Conservation (phyloP, 805 yeast species). For the Candida germanica region DNA sequence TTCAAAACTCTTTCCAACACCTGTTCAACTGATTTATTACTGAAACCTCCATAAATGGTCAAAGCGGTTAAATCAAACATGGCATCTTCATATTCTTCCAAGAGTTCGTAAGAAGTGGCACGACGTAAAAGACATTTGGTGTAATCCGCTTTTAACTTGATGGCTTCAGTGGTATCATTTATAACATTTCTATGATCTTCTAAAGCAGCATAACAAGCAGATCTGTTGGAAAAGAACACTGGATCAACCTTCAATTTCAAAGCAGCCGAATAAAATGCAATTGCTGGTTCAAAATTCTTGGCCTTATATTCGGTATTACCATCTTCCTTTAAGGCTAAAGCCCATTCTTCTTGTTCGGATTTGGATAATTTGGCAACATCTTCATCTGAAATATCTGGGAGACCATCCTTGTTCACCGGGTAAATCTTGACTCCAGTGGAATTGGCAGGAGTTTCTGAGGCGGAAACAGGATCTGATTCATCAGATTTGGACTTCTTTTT, state of each 20-base stretch:
- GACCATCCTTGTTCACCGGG: constrained; percentile 55
- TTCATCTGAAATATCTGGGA: constrained; percentile 54
- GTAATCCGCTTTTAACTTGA: constrained; percentile 84
- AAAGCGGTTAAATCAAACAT: constrained; percentile 89
- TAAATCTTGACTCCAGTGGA: constrained; percentile 24
- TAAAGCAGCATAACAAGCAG: constrained; percentile 89
- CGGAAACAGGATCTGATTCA: constrained; percentile 18
- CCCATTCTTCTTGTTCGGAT: constrained; percentile 59
- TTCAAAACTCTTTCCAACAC: constrained; percentile 84
- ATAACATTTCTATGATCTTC: constrained; percentile 79
- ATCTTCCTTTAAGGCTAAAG: constrained; percentile 77
- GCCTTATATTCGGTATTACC: constrained; percentile 79
- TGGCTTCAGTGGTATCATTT: constrained; percentile 83
- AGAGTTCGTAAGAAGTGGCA: constrained; percentile 84
- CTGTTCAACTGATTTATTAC: constrained; percentile 71
- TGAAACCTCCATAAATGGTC: constrained; percentile 80
- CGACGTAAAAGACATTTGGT: constrained; percentile 90
- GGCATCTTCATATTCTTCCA: constrained; percentile 78
- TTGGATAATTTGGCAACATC: constrained; percentile 42
- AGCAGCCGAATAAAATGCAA: constrained; percentile 76
- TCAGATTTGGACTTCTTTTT: constrained; percentile 33
- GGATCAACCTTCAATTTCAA: constrained; percentile 76
- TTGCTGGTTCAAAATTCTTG: constrained; percentile 72
- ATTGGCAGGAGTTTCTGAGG: not conserved
- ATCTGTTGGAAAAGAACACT: constrained; percentile 89